Evolutionary conservation across 306 rosid genomes (phyloP).

Genomic region (Abrus pulchellus): DNA sequence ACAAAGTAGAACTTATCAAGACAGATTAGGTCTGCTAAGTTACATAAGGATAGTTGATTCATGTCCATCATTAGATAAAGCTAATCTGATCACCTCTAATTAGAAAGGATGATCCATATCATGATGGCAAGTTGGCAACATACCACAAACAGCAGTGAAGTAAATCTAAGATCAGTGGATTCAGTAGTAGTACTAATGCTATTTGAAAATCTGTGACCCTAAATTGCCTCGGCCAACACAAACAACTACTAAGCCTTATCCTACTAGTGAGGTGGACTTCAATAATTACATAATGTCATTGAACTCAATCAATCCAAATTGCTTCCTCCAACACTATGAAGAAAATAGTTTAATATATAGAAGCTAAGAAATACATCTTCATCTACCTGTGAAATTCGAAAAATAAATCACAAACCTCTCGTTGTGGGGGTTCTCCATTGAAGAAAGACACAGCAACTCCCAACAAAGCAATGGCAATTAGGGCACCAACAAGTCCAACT

Average conservation of each 20-base stretch:
- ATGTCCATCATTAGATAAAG: slow-evolving; percentile 20
- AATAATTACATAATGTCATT: too few relatives aligned
- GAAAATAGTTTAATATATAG: slow-evolving; percentile 30
- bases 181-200: background rate
- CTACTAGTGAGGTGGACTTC: too few relatives aligned
- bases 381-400: slow-evolving; percentile 33
- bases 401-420: slow-evolving; percentile 71
- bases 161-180: slow-evolving; percentile 27
- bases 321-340: slow-evolving; percentile 1
- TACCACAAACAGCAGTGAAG: slow-evolving; percentile 7
- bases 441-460: slow-evolving; percentile 77
- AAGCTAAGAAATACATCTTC: slow-evolving; percentile 36
- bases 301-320: background rate
- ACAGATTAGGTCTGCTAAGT: background rate
- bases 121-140: slow-evolving; percentile 27
- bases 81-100: slow-evolving; percentile 3
- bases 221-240: slow-evolving; percentile 10
- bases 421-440: slow-evolving; percentile 74
- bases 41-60: slow-evolving; percentile 23
- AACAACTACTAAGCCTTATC: too few relatives aligned
- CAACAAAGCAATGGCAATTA: slow-evolving; percentile 71
- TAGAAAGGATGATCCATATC: slow-evolving; percentile 24
- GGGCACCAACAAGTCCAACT: slow-evolving; percentile 86
- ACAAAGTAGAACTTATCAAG: slow-evolving; percentile 30
- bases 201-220: slow-evolving; percentile 17